Base-by-base conservation (phyloP, 2,329 filamentous ascomycete species). In the Neofusicoccum sp. region DNA sequence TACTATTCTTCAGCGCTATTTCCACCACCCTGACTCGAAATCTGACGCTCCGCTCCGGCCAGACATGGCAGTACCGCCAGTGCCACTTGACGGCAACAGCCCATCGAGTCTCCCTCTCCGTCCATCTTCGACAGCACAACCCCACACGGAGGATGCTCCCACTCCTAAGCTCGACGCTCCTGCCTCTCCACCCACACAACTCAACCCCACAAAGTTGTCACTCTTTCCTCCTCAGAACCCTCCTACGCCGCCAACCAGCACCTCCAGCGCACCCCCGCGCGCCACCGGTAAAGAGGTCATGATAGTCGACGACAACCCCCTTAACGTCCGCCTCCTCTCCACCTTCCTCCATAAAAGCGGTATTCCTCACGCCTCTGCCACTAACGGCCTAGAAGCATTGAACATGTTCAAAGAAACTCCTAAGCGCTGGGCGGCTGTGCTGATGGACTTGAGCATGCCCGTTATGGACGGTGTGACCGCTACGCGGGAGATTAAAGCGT, bases 401-500 rank as follows among this genome's bases (percentile, higher is more conserved):
- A 65, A 71, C 0, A 48, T 63, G 6, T 63, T 73, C 14, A 69
- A 73, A 68, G 11, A 69, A 5, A 5, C 30, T 6, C 49, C 64
- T 26, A 3, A 11, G 6, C 57, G 57, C 1, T 60, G 73, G 33
- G 69, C 73, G 38, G 65, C 72, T 3, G 67, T 76, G 0, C 66
- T 76, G 30, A 75, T 80, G 77, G 83, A 85, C 63, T 76, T 84
- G 4, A 80, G 76, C 68, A 85, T 85, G 83, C 83, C 83, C 0
- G 73, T 84, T 3, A 79, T 85, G 64, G 78, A 85, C 63, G 80
- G 80, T 0, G 71, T 82, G 12, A 78, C 78, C 24, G 76, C 80
- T 0, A 84, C 81, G 8, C 72, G 74, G 6, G 73, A 73, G 59
- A 84, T 84, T 16, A n/a, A 43, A 6, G 34, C 49, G 5, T 43